These are phyloP conservation scores for Clavispora vitiphila DNA, from an alignment of 805 yeast species.

Conservation along the genomic window DNA sequence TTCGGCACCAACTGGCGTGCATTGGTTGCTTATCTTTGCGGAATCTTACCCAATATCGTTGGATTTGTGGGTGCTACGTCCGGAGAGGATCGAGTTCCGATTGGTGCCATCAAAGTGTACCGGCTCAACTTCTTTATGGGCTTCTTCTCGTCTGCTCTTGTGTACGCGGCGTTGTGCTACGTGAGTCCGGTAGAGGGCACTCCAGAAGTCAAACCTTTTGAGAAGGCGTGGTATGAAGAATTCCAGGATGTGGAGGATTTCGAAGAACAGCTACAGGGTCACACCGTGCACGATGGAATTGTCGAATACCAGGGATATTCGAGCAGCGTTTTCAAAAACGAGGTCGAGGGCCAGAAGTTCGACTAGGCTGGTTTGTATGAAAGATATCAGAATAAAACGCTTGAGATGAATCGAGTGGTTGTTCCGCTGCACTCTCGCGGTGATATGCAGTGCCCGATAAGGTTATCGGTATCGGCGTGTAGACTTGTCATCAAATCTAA, in stretches of 20 bases:
- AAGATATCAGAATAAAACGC: no score
- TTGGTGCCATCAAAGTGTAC: constrained; percentile 72
- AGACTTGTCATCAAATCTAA: no score
- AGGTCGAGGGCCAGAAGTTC: no score
- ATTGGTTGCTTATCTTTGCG: constrained; percentile 70
- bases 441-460: no score
- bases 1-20: constrained; percentile 84
- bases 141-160: constrained; percentile 50
- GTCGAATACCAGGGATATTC: background rate
- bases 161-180: constrained; percentile 50
- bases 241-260: constrained; percentile 62
- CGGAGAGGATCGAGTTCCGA: constrained; percentile 63
- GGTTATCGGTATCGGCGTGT: no score
- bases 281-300: constrained; percentile 19
- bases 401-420: no score
- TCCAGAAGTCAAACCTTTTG: constrained; percentile 34
- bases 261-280: constrained; percentile 37
- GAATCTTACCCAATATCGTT: constrained; percentile 76
- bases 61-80: constrained; percentile 83
- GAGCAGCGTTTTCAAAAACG: background rate
- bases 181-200: constrained; percentile 47
- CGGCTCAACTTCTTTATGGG: constrained; percentile 75
- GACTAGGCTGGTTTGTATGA: no score
- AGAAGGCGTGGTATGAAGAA: constrained; percentile 59
- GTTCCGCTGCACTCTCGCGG: no score